Evolutionary conservation across 2,329 filamentous ascomycete species (phyloP), one percentile per base, ranked within the genome.

Genomic region (Apiospora aurea): DNA sequence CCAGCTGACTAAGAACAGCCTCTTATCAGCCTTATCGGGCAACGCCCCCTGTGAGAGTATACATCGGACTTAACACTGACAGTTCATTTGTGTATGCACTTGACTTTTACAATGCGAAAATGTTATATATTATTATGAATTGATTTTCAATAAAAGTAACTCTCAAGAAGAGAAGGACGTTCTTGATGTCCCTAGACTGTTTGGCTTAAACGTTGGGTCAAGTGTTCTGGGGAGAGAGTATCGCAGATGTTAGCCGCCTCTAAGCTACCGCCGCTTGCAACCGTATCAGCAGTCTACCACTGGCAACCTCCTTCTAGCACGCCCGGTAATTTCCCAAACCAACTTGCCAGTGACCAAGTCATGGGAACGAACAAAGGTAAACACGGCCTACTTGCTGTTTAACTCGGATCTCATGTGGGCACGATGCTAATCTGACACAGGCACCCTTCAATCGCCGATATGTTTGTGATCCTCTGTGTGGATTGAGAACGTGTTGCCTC

Each of bases 1-100:
- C 67, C 67, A 69, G 67, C 67, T 69, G 67, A 69, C 67, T 69
- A 64, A 64, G 57, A n/a, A 34, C 18, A 4, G 11, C n/a, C 18
- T 41, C 34, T 64, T 64, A 64, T 64, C 57, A 11, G 18, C 57
- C 34, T 64, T 64, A 64, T 64, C 57, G 16, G 11, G 49, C 49
- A 49, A 10, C 18, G 41, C 8, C 46, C 21, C 46, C 46, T 49
- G 18, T 49, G 21, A n/a, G 21, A n/a, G 46, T n/a, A n/a, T 49
- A 47, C 16, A 16, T 21, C 44, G 18, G 18, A 47, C 44, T 21
- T 47, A n/a, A 49, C 18, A 49, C 18, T 10, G 46, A 11, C 7
- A 49, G 41, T 18, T n/a, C 21, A 18, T n/a, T n/a, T 49, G 46
- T n/a, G 18, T 16, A 47, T 10, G 46, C 21, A n/a, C 6, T 49